phyloP scores from a whole-genome alignment of 805 yeast genomes.

The Lipomyces oligophaga region DNA sequence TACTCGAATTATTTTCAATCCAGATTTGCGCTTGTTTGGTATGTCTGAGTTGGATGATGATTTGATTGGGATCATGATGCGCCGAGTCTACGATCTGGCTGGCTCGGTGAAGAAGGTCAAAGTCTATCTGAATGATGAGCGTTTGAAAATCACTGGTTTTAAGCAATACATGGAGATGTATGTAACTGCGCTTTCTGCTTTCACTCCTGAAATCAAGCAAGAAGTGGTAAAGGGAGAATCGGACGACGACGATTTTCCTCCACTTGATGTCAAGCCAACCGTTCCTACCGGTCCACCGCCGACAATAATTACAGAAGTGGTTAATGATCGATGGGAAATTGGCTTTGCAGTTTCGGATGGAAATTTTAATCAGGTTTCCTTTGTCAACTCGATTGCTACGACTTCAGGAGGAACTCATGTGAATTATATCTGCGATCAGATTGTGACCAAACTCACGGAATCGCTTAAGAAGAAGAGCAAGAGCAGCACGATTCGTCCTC shows the following conservation, averaged over 20 bases:
- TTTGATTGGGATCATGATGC: slow-evolving; percentile 72
- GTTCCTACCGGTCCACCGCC: slow-evolving; percentile 28
- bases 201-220: slow-evolving; percentile 30
- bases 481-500: slow-evolving; percentile 69
- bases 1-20: slow-evolving; percentile 82
- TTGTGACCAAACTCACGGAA: slow-evolving; percentile 72
- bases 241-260: slow-evolving; percentile 35
- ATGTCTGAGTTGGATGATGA: slow-evolving; percentile 85
- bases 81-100: slow-evolving; percentile 93
- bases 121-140: slow-evolving; percentile 72
- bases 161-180: slow-evolving; percentile 87
- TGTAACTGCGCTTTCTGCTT: slow-evolving; percentile 61
- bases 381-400: slow-evolving; percentile 96
- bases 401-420: slow-evolving; percentile 97
- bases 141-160: slow-evolving; percentile 67
- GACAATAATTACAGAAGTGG: slow-evolving; percentile 58
- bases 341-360: slow-evolving; percentile 94
- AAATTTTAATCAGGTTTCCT: slow-evolving; percentile 86
- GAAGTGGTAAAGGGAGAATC: slow-evolving; percentile 39
- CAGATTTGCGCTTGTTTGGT: slow-evolving; percentile 77
- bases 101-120: slow-evolving; percentile 85
- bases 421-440: slow-evolving; percentile 76
- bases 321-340: slow-evolving; percentile 90
- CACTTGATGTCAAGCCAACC: slow-evolving; percentile 41
- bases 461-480: slow-evolving; percentile 66